These are phyloP conservation scores for Didymella exigua DNA, from an alignment of 2,329 filamentous ascomycete genomes.

Conservation along the genomic window DNA sequence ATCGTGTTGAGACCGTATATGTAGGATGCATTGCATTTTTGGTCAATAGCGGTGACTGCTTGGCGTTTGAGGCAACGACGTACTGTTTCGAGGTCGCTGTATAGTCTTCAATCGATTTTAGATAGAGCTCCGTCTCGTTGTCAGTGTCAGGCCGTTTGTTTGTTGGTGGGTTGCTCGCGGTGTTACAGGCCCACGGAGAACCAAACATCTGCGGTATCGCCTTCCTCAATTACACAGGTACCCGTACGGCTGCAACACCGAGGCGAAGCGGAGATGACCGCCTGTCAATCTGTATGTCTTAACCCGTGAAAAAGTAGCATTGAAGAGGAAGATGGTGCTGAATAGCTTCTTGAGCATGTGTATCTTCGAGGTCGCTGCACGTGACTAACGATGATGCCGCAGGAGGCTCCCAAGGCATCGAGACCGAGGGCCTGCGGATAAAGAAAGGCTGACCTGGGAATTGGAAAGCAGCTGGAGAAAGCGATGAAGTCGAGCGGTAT, in stretches of 20 bases:
- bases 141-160: no score
- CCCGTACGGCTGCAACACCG: conserved; percentile 1
- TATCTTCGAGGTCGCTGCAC: background rate
- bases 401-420: background rate
- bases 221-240: conserved; percentile 1
- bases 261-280: background rate
- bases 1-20: background rate
- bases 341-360: background rate
- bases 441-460: background rate
- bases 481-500: background rate
- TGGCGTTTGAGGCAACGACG: background rate
- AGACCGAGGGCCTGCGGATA: background rate
- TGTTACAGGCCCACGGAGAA: background rate
- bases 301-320: background rate
- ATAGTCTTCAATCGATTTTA: background rate
- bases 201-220: background rate
- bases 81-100: background rate
- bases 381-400: background rate
- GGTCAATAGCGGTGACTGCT: background rate
- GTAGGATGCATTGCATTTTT: no score
- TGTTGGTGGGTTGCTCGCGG: background rate
- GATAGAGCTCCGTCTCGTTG: background rate
- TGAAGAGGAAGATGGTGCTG: background rate
- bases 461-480: background rate
- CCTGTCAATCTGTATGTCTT: background rate